phyloP scores from a whole-genome alignment of 768 basidiomycete species.

The Xerocomellus chrysenteron region DNA sequence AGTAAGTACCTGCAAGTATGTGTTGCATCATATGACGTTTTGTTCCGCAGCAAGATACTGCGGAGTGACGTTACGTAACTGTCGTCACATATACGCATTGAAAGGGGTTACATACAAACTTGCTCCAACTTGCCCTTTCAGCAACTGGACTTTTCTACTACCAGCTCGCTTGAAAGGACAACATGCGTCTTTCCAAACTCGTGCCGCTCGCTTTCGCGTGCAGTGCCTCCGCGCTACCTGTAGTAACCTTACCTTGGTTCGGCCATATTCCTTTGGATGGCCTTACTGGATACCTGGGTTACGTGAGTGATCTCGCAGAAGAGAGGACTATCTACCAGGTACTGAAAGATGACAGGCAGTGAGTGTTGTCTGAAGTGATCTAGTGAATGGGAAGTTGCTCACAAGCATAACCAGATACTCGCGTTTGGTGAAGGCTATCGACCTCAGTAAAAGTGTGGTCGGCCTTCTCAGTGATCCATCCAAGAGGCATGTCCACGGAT shows the following conservation, averaged over 20 bases:
- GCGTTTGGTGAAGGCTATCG: constrained; percentile 12
- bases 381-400: not conserved
- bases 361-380: not conserved
- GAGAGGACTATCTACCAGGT: constrained; percentile 11
- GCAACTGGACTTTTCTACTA: not conserved
- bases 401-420: constrained; percentile 6
- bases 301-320: not conserved
- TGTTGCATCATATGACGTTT: not conserved
- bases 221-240: constrained; percentile 17
- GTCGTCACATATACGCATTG: not conserved
- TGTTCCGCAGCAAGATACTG: constrained; percentile 7
- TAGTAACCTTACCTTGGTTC: constrained; percentile 23
- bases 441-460: constrained; percentile 15
- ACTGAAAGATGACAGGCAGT: constrained; percentile 12
- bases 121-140: not conserved
- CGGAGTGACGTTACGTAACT: not conserved
- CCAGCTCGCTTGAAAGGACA: not conserved
- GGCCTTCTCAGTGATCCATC: constrained; percentile 11
- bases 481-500: constrained; percentile 2
- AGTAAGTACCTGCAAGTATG: not conserved
- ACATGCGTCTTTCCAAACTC: constrained; percentile 16
- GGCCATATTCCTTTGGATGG: constrained; percentile 18
- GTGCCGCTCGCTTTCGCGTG: constrained; percentile 11
- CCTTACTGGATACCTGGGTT: constrained; percentile 7
- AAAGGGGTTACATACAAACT: not conserved